phyloP scores from a whole-genome alignment of 2,329 filamentous ascomycete genomes.

The Lasiodiplodia sp. region DNA sequence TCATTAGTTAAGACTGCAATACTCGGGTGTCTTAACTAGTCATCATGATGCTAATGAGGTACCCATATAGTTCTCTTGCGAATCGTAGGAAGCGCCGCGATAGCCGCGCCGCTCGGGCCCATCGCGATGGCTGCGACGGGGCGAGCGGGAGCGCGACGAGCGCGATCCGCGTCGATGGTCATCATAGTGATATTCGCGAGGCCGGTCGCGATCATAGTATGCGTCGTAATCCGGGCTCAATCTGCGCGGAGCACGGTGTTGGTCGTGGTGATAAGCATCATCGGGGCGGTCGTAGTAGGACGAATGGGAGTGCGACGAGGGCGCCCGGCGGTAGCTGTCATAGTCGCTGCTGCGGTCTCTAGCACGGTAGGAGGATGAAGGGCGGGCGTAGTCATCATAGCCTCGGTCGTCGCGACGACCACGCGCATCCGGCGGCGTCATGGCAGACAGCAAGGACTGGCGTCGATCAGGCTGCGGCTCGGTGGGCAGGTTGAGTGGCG shows the following conservation, averaged over 20 bases:
- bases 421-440: conserved; percentile 8
- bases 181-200: conserved; percentile 13
- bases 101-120: conserved; percentile 11
- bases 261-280: conserved; percentile 13
- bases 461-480: conserved; percentile 24
- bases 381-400: conserved; percentile 8
- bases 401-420: conserved; percentile 11
- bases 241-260: conserved; percentile 10
- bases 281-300: conserved; percentile 17
- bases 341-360: conserved; percentile 20
- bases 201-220: conserved; percentile 24
- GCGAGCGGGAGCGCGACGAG: conserved; percentile 27
- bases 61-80: conserved; percentile 28
- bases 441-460: conserved; percentile 8
- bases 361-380: conserved; percentile 13
- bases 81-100: conserved; percentile 27
- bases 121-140: conserved; percentile 18
- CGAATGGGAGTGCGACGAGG: conserved; percentile 20
- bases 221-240: conserved; percentile 13
- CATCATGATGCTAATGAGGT: conserved; percentile 31
- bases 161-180: conserved; percentile 11
- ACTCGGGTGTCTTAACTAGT: conserved; percentile 24
- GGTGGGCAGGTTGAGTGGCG: neutral
- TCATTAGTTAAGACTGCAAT: conserved; percentile 28
- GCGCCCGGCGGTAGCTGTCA: conserved; percentile 16